phyloP scores from a whole-genome alignment of 441 rosid genomes.

The Isatis lusitanica region DNA sequence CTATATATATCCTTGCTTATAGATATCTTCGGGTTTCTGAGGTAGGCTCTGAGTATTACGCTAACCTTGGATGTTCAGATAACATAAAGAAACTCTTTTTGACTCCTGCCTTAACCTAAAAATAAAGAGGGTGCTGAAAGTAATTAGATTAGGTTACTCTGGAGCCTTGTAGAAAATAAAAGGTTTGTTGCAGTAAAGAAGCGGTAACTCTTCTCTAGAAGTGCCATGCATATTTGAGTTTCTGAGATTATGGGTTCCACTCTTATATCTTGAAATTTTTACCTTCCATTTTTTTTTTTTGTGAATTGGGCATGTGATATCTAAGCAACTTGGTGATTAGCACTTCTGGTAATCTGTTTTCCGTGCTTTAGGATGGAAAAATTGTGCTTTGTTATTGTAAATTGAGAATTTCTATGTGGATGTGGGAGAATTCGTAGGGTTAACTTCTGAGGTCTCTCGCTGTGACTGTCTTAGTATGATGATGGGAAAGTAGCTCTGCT shows the following conservation, averaged over 20 bases:
- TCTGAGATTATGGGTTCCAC: neutral
- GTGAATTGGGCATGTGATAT: neutral
- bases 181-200: neutral
- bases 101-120: neutral
- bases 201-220: neutral
- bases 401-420: neutral
- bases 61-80: neutral
- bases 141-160: neutral
- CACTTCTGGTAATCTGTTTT: neutral
- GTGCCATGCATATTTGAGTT: neutral
- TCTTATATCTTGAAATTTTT: neutral
- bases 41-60: neutral
- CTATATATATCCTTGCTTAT: neutral
- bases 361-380: neutral
- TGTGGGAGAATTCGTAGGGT: neutral
- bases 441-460: slow-evolving; percentile 6
- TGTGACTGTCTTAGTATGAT: slow-evolving; percentile 11
- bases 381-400: neutral
- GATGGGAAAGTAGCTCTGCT: neutral
- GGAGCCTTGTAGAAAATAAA: neutral
- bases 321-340: neutral
- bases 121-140: neutral
- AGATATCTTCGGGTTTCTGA: slow-evolving; percentile 2
- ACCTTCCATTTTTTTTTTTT: neutral
- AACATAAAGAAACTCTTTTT: neutral